Evolutionary conservation across 352 stramenopile genomes (phyloP).

Genomic region (Globisporangium rhizosaccharum): DNA sequence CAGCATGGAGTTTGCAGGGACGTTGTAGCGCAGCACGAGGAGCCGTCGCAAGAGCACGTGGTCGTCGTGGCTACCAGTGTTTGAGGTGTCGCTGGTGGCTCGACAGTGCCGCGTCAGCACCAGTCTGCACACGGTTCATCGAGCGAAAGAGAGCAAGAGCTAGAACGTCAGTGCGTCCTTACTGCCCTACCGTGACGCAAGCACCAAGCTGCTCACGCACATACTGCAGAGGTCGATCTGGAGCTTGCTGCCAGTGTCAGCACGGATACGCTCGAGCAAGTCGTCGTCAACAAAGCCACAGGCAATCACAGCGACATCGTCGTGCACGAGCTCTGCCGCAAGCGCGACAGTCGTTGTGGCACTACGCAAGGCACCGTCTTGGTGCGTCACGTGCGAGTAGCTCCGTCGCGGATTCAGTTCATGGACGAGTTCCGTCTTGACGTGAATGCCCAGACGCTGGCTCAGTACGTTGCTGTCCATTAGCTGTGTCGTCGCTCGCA

Average conservation of each 20-base stretch:
- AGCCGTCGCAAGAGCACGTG: conserved; percentile 34
- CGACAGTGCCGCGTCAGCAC: conserved; percentile 24
- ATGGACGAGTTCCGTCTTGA: conserved; percentile 30
- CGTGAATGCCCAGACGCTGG: conserved; percentile 26
- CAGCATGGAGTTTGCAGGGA: conserved; percentile 35
- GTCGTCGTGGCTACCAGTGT: not conserved
- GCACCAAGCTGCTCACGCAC: not conserved
- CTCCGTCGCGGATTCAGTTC: conserved; percentile 22
- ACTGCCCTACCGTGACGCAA: not conserved
- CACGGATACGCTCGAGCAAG: conserved; percentile 8
- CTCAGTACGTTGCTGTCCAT: conserved; percentile 5
- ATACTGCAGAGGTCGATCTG: conserved; percentile 17
- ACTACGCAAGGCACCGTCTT: conserved; percentile 36
- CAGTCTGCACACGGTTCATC: not conserved
- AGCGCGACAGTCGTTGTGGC: conserved; percentile 28
- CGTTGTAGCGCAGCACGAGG: conserved; percentile 40
- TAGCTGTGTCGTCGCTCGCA: conserved; percentile 6
- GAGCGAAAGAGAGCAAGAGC: not conserved
- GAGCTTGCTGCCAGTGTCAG: not conserved
- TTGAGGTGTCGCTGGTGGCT: conserved; percentile 11
- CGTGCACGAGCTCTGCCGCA: conserved; percentile 28
- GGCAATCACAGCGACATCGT: conserved; percentile 33
- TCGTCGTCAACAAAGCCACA: conserved; percentile 53
- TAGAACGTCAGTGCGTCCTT: not conserved
- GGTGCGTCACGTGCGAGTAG: conserved; percentile 34